Conservation (phyloP, 345 rosid genomes). For the Gossypium rotundifolium region DNA sequence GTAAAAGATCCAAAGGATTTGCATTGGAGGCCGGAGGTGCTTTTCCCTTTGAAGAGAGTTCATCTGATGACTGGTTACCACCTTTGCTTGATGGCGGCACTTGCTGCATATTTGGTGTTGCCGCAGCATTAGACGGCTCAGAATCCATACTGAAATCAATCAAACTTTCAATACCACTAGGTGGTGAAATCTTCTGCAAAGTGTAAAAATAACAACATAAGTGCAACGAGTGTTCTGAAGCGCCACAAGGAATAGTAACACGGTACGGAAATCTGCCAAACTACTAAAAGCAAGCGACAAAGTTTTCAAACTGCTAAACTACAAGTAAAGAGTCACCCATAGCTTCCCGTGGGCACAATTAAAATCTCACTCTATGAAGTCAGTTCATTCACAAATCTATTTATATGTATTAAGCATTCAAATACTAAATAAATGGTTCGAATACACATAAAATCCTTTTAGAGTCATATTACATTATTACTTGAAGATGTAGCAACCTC, state of each 20-base stretch:
- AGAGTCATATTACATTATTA: not conserved
- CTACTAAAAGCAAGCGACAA: not conserved
- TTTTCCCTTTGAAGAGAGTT: not conserved
- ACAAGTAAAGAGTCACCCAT: not conserved
- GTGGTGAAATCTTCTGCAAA: not conserved
- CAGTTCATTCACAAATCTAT: conserved; percentile 1
- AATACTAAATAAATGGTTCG: not conserved
- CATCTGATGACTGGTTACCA: conserved; percentile 7
- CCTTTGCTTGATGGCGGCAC: not conserved
- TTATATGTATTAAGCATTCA: not conserved
- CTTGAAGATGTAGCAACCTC: not conserved
- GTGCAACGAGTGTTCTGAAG: not conserved
- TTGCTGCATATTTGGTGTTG: not conserved
- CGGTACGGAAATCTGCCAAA: not conserved
- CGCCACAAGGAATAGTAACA: not conserved
- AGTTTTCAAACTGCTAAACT: not conserved
- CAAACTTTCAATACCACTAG: not conserved
- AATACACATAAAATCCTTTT: not conserved
- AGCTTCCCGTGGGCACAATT: not conserved
- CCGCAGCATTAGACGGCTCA: not conserved
- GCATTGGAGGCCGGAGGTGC: not conserved
- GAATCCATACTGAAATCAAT: conserved; percentile 10
- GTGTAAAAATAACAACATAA: not conserved
- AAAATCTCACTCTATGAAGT: not conserved
- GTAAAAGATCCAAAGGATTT: conserved; percentile 2